These are phyloP conservation scores for Ustulina deusta DNA, from an alignment of 2,329 filamentous ascomycete species.

Conservation along the genomic window DNA sequence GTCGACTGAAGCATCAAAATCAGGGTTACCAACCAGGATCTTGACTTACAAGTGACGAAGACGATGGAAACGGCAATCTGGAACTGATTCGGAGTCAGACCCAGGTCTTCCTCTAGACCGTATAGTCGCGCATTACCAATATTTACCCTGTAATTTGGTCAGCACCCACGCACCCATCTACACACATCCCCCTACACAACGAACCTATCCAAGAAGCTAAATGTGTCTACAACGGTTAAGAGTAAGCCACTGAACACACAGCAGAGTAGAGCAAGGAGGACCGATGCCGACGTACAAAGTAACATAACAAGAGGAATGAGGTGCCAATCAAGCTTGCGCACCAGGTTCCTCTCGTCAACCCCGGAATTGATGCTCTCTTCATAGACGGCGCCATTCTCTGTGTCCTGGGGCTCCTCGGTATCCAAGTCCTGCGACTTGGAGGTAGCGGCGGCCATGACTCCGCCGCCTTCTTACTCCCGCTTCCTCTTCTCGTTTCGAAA, in stretches of 20 bases:
- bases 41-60: constrained; percentile 69
- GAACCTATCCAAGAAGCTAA: constrained; percentile 79
- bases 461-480: background rate
- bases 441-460: constrained; percentile 18
- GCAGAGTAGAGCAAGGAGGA: background rate
- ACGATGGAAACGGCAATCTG: constrained; percentile 75
- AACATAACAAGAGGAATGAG: constrained; percentile 76
- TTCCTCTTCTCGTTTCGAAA: background rate
- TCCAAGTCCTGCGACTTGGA: constrained; percentile 43
- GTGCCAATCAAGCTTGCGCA: constrained; percentile 73
- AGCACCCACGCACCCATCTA: background rate
- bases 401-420: constrained; percentile 12
- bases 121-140: constrained; percentile 79
- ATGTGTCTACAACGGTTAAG: constrained; percentile 61
- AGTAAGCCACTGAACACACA: constrained; percentile 12
- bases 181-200: constrained; percentile 37
- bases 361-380: constrained; percentile 37
- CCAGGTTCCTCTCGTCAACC: constrained; percentile 66
- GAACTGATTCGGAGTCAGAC: constrained; percentile 73
- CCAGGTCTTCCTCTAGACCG: constrained; percentile 71
- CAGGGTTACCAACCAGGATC: constrained; percentile 46
- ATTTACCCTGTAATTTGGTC: constrained; percentile 65
- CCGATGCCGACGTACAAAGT: constrained; percentile 58
- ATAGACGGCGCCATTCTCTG: constrained; percentile 29
- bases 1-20: too few relatives aligned